Evolutionary conservation across 108 stramenopile genomes (phyloP).

Genomic region (Skeletonema marinoi): DNA sequence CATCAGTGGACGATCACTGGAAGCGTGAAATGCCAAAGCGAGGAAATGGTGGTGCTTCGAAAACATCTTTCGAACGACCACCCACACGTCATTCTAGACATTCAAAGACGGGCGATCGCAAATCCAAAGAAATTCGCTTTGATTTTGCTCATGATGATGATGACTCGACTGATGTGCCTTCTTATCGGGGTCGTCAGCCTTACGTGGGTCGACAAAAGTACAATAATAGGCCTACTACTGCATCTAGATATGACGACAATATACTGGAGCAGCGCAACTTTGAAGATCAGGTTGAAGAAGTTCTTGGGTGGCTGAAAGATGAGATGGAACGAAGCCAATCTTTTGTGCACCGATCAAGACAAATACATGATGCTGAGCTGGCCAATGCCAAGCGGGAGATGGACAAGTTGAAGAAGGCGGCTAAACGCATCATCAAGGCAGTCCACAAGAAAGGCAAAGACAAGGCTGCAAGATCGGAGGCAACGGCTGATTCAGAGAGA

Average conservation of each 20-base stretch:
- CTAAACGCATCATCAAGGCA: slow-evolving; percentile 44
- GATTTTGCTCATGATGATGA: background rate
- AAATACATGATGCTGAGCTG: slow-evolving; percentile 40
- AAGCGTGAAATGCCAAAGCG: background rate
- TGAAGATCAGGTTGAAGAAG: slow-evolving; percentile 35
- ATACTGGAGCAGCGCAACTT: slow-evolving; percentile 24
- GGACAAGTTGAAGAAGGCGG: slow-evolving; percentile 44
- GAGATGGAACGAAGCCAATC: slow-evolving; percentile 50
- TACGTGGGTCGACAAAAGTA: background rate
- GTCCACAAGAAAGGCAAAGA: slow-evolving; percentile 46
- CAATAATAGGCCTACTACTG: background rate
- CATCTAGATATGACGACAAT: background rate
- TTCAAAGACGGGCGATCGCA: slow-evolving; percentile 2
- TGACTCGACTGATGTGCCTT: slow-evolving; percentile 1
- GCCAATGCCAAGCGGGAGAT: slow-evolving; percentile 37
- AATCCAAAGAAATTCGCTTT: slow-evolving; percentile 13
- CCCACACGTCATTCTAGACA: background rate
- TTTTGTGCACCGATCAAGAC: slow-evolving; percentile 35
- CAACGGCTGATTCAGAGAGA: slow-evolving; percentile 34
- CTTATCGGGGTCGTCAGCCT: background rate
- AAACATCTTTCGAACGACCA: background rate
- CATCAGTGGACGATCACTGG: background rate
- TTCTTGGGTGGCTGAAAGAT: slow-evolving; percentile 46
- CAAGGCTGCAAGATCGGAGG: slow-evolving; percentile 42
- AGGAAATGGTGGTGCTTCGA: background rate